phyloP scores from a whole-genome alignment of 176 grass and related monocot genomes.

The Carex parvula region DNA sequence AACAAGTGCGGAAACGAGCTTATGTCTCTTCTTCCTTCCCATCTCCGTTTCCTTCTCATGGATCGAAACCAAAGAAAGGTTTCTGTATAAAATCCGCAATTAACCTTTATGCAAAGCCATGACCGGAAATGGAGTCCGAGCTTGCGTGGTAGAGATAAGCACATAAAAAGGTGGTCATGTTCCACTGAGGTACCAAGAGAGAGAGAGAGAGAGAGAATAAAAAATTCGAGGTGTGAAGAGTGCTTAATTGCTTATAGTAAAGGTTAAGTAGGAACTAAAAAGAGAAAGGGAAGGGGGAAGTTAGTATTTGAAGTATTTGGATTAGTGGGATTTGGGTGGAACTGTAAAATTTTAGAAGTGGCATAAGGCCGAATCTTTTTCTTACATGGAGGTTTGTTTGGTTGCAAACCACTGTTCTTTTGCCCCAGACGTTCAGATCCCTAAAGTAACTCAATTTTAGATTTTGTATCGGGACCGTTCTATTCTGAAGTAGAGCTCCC shows the following conservation, averaged over 20 bases:
- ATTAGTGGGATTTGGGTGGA: slow-evolving; percentile 21
- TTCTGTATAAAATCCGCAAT: background rate
- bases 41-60: slow-evolving; percentile 29
- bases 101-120: slow-evolving; percentile 21
- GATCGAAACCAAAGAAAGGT: background rate
- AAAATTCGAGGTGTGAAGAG: slow-evolving; percentile 27
- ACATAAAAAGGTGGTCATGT: slow-evolving; percentile 26
- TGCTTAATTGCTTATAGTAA: background rate
- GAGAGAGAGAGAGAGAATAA: background rate
- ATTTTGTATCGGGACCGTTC: no score
- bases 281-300: background rate
- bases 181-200: slow-evolving; percentile 6
- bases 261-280: background rate
- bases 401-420: background rate
- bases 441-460: no score
- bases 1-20: slow-evolving; percentile 3
- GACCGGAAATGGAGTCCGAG: background rate
- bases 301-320: background rate
- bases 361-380: slow-evolving; percentile 21
- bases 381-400: background rate
- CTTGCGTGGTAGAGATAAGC: slow-evolving; percentile 23
- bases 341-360: slow-evolving; percentile 4
- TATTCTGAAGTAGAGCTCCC: no score
- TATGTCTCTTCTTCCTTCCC: slow-evolving; percentile 26
- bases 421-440: no score